Evolutionary conservation across 2,329 filamentous ascomycete species (phyloP).

Genomic region (Fusarium fracticaudum): DNA sequence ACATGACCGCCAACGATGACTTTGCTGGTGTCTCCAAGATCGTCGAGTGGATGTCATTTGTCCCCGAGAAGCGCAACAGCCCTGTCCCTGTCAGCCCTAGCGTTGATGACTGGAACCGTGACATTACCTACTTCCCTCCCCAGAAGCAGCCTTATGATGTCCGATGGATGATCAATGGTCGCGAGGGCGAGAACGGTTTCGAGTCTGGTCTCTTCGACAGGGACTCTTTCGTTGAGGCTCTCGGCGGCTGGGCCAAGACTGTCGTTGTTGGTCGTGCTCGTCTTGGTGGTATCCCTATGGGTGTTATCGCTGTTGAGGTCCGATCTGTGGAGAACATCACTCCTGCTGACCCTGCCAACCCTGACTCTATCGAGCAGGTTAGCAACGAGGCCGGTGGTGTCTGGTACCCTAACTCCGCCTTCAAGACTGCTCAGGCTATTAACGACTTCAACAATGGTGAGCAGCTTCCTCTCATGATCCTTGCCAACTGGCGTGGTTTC

Average conservation of each 20-base stretch:
- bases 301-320: conserved; percentile 97
- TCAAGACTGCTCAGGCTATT: conserved; percentile 99
- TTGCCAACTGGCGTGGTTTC: conserved; percentile 99
- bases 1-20: conserved; percentile 98
- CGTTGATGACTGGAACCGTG: conserved; percentile 90
- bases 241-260: conserved; percentile 96
- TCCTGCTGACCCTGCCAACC: conserved; percentile 96
- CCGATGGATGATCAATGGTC: conserved; percentile 89
- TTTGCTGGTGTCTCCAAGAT: conserved; percentile 98
- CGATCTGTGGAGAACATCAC: conserved; percentile 96
- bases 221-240: conserved; percentile 94
- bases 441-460: conserved; percentile 99
- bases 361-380: conserved; percentile 97
- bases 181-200: conserved; percentile 81
- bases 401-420: conserved; percentile 99
- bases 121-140: conserved; percentile 83
- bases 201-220: conserved; percentile 94
- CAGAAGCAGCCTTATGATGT: conserved; percentile 91
- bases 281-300: conserved; percentile 95
- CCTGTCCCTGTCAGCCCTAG: conserved; percentile 92
- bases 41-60: conserved; percentile 96
- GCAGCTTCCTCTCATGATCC: conserved; percentile 97
- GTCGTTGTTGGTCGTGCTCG: conserved; percentile 97
- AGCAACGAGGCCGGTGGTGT: conserved; percentile 96
- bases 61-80: conserved; percentile 93